Base-by-base conservation (phyloP, 2,329 filamentous ascomycete genomes). In the Elsinoe arachidis region DNA sequence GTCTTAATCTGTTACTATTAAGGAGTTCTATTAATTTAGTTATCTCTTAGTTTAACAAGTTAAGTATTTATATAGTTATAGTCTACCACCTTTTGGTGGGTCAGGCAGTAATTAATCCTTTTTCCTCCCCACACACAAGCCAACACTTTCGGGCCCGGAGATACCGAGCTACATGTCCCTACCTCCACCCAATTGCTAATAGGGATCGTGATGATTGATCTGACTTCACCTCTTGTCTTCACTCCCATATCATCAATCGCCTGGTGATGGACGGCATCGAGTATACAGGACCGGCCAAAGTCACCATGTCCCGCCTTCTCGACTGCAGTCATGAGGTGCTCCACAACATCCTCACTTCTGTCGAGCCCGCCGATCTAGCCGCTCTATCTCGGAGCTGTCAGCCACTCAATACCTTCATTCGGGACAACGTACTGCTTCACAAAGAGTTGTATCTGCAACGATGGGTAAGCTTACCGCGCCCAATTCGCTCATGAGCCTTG, bases 271-370 rank as follows among this genome's bases (percentile, higher is more conserved):
- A 53, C 14, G 49, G 49, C 7, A 39, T 39, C 38, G 49, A 53
- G 21, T 15, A 21, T n/a, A 23, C 49, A 39, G 33, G 15, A 39
- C 34, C 30, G n/a, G 12, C 54, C 19, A 37, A 17, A 23, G 23
- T 15, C 26, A 56, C 19, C 15, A 74, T 73, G 64, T 65, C 70
- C 9, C 69, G 65, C 12, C 64, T 73, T n/a, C 64, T 73, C 30
- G 65, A 68, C 59, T 76, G 86, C 19, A 83, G 84, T 7, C 74
- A 79, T 5, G 85, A 88, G 73, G 76, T 87, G 41, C 67, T 87
- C 23, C 80, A 85, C 64, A 73, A 78, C 64, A 80, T 88, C 61
- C 73, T 88, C 61, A 70, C 68, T 58, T 75, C 77, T 62, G 74
- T 86, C 37, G 70, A 79, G 26, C 80, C 82, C 1, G 67, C 70